Base-by-base conservation (phyloP, 2,329 filamentous ascomycete genomes). In the Metarhizium album region DNA sequence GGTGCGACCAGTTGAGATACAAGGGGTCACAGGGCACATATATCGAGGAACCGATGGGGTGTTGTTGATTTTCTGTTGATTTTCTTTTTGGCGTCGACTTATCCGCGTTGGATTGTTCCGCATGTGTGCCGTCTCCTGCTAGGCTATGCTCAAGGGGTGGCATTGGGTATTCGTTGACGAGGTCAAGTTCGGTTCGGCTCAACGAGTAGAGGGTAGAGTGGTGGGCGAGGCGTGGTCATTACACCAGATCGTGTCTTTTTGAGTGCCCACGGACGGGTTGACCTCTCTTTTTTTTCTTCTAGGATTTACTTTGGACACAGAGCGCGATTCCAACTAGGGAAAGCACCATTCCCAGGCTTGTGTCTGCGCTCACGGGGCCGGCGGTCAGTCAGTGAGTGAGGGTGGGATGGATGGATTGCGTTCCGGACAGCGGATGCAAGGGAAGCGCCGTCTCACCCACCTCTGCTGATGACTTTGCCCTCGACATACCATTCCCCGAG, bases 401-500 rank as follows among this genome's bases (percentile, higher is more conserved):
- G 2, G 11, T 13, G n/a, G n/a, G n/a, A n/a, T n/a, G n/a, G n/a
- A n/a, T n/a, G n/a, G n/a, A n/a, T n/a, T n/a, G n/a, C n/a, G 2
- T 20, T 22, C 7, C 20, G 46, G 4, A 18, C n/a, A 47, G 40
- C 18, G 50, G n/a, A 22, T 13, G 48, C 4, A 38, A 45, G 6
- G 38, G 23, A 24, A 24, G 22, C n/a, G 45, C 11, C 37, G 9
- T 18, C 42, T 22, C 14, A 16, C 52, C 62, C 71, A 90, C 87
- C 81, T 74, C 82, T 78, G 58, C 83, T 87, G 54, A 97, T 95
- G 2, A 90, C 86, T 66, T 96, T 97, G 54, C 82, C 82, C 61
- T 96, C 91, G 1, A 91, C 89, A 74, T 85, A 94, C 90, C 90
- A 97, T 60, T 97, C 91, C 1, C 90, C 91, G 13, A 96, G 62